phyloP scores from a whole-genome alignment of 805 yeast species.

The Metschnikowia peoriensis region DNA sequence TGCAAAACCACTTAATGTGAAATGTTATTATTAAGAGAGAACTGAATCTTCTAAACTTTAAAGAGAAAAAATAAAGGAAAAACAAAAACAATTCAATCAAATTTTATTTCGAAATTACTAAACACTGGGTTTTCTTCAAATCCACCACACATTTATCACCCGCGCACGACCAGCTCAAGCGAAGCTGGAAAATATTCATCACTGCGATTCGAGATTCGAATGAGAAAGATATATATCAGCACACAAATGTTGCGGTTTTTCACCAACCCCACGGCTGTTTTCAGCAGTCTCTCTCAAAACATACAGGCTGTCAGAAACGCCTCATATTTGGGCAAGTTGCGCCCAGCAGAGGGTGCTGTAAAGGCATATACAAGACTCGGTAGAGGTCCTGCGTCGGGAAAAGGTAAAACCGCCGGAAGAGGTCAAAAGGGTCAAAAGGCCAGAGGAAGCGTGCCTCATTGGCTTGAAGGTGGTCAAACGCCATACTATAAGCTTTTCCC shows the following conservation, averaged over 20 bases:
- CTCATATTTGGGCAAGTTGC: constrained; percentile 52
- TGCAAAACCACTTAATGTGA: too few species aligned
- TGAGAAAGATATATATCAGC: not conserved
- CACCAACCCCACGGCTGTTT: constrained; percentile 3
- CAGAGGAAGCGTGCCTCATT: constrained; percentile 80
- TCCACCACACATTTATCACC: not conserved
- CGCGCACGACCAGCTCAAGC: constrained; percentile 1
- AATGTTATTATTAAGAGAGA: too few species aligned
- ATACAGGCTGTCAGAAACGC: constrained; percentile 29
- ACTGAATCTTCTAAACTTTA: too few species aligned
- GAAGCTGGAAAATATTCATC: not conserved
- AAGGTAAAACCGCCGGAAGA: constrained; percentile 94
- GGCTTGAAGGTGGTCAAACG: constrained; percentile 99
- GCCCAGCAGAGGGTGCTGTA: constrained; percentile 63
- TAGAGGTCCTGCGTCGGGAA: constrained; percentile 91
- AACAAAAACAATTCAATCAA: not conserved
- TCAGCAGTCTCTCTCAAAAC: constrained; percentile 1
- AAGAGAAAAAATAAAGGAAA: too few species aligned
- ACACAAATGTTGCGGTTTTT: constrained; percentile 8
- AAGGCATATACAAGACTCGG: constrained; percentile 72
- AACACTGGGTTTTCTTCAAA: not conserved
- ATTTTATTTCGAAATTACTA: too few species aligned
- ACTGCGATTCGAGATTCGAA: not conserved
- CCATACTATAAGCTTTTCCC: constrained; percentile 84
- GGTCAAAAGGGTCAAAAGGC: constrained; percentile 99